A percentile compares a stretch with the other conserved stretches of the same genome.
These are phyloP conservation scores for Exophiala oligosperma DNA, from an alignment of 2,329 filamentous ascomycete genomes.

Conservation along the genomic window DNA sequence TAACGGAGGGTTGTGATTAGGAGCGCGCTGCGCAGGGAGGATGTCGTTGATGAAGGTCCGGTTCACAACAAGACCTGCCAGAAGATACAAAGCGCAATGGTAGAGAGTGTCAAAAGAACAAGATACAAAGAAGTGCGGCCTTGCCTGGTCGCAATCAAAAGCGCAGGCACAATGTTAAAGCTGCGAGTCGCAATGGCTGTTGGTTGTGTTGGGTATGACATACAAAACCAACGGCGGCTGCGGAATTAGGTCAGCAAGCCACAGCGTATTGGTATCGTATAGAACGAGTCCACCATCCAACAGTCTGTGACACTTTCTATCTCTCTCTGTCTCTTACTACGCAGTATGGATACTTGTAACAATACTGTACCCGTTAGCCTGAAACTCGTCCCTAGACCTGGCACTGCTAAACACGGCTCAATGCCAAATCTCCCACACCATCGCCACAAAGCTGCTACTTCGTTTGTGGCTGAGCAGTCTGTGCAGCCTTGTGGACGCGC, in stretches of 20 bases:
- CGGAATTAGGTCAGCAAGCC: background rate
- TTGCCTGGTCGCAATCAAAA: slow-evolving; percentile 10
- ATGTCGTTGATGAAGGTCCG: too few relatives aligned
- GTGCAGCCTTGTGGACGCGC: background rate
- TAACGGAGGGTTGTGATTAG: slow-evolving; percentile 11
- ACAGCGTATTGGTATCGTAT: background rate
- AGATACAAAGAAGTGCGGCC: slow-evolving; percentile 6
- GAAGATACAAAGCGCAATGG: too few relatives aligned
- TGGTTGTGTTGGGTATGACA: background rate
- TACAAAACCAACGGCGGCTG: background rate
- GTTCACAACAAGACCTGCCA: too few relatives aligned
- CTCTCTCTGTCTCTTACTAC: too few relatives aligned
- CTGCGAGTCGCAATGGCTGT: background rate
- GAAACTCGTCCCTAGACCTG: background rate
- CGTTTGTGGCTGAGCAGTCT: too few relatives aligned
- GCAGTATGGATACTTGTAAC: background rate
- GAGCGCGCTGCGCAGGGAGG: slow-evolving; percentile 9
- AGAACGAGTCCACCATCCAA: too few relatives aligned
- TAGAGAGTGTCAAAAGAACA: background rate
- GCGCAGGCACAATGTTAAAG: background rate
- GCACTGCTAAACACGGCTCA: background rate
- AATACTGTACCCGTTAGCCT: too few relatives aligned
- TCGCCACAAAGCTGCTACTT: background rate
- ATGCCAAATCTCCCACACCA: background rate
- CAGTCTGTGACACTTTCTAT: background rate